phyloP scores from a whole-genome alignment of 257 asterid species.

The Jacaranda mimosifolia region DNA sequence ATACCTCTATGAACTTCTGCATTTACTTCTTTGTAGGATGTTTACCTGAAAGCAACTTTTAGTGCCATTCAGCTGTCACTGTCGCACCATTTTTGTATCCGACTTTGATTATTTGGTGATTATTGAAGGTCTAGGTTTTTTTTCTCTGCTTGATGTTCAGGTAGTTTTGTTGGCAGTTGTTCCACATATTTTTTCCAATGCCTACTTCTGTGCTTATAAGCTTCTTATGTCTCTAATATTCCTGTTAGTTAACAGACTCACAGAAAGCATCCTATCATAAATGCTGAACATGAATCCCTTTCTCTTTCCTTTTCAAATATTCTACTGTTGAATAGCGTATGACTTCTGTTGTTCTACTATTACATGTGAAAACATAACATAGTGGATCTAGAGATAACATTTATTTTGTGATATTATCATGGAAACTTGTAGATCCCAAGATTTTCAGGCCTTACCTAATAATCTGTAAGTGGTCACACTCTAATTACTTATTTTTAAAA shows the following conservation, averaged over 20 bases:
- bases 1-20: slow-evolving; percentile 14
- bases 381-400: slow-evolving; percentile 10
- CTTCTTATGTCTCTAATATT: not conserved
- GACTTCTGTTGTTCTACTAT: slow-evolving; percentile 2
- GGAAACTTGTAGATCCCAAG: not conserved
- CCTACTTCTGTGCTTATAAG: slow-evolving; percentile 2
- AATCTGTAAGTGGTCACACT: slow-evolving; percentile 7
- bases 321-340: slow-evolving; percentile 1
- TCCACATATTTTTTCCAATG: not conserved
- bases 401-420: slow-evolving; percentile 8
- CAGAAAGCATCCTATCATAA: not conserved
- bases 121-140: not conserved
- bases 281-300: slow-evolving; percentile 7
- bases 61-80: slow-evolving; percentile 8
- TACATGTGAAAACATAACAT: not conserved
- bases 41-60: not conserved
- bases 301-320: not conserved
- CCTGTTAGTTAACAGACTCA: slow-evolving; percentile 3
- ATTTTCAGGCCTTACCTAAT: not conserved
- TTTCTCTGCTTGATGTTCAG: not conserved
- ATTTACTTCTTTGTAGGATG: slow-evolving; percentile 7
- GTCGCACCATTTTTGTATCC: not conserved
- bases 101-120: slow-evolving; percentile 11
- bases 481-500: not conserved
- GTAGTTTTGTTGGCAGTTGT: slow-evolving; percentile 19